Base-by-base conservation (phyloP, 345 rosid species). In the Pistacia vera region DNA sequence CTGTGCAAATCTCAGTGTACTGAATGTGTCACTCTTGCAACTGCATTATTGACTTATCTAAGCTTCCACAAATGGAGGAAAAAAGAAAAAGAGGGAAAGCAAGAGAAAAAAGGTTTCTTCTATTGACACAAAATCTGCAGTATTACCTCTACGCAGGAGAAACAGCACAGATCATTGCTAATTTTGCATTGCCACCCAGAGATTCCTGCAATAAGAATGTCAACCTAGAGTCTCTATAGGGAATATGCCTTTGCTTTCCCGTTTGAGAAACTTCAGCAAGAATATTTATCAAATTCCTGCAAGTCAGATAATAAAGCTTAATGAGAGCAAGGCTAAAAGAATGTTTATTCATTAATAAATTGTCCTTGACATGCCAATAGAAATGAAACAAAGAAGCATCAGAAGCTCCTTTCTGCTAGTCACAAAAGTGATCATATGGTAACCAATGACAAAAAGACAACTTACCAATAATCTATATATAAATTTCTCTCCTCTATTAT, bases 131-230 rank as follows among this genome's bases (percentile, higher is more conserved):
- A 11, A 56, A 64, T 61, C n/a, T 57, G 67, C 74, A 25, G 17
- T 51, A 52, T 78, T 89, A 93, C 99, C 98, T 87, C 81, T 85
- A 96, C 25, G 92, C 89, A 30, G 98, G 97, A 81, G 97, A 97
- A 76, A 97, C 82, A 78, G 99, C 97, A 84, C 99, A 97, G 46
- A 97, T 88, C 97, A 97, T 92, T 64, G 93, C 98, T 77, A 97
- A 78, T 82, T 92, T 97, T 73, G 99, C 99, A 90, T 97, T 97
- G 56, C 99, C 99, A 78, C 99, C 99, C 62, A 97, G 97, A 77
- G 99, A 97, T 79, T 97, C 99, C 79, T 97, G 99, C 83, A 97
- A 83, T 73, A 97, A 83, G 75, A 97, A 97, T 56, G 99, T 97
- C 86, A 97, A 83, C 90, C 89, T 90, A 84, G 99, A 97, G 83